Evolutionary conservation across 495 filamentous ascomycete genomes (phyloP).

Genomic region (Glutinoglossum americanum): DNA sequence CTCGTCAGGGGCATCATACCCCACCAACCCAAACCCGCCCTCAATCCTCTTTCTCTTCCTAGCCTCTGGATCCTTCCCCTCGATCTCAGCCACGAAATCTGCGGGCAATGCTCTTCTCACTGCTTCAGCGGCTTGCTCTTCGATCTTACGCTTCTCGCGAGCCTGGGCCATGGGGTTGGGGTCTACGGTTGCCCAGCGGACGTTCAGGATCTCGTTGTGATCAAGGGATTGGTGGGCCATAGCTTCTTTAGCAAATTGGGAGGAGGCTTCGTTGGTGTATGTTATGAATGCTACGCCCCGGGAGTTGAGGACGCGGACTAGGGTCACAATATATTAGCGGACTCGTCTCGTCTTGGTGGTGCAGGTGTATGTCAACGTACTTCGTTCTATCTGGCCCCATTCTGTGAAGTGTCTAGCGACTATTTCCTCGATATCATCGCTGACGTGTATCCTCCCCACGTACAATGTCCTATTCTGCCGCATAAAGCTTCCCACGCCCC

Average conservation of each 20-base stretch:
- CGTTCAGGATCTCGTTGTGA: conserved; percentile 80
- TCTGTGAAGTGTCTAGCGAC: conserved; percentile 82
- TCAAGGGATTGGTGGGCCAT: conserved; percentile 80
- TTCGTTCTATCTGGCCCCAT: conserved; percentile 80
- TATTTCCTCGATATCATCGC: conserved; percentile 96
- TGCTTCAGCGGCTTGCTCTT: conserved; percentile 96
- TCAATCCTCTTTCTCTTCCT: conserved; percentile 77
- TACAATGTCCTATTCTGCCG: conserved; percentile 86
- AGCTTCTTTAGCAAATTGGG: conserved; percentile 78
- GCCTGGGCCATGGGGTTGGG: conserved; percentile 92
- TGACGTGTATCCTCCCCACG: conserved; percentile 79
- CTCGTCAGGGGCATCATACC: conserved; percentile 88
- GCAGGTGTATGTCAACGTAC: conserved; percentile 12
- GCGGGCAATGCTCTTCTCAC: conserved; percentile 78
- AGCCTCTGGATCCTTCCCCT: conserved; percentile 72
- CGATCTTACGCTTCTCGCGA: conserved; percentile 68
- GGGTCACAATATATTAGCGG: neutral
- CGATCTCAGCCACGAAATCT: conserved; percentile 81
- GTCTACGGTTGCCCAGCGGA: conserved; percentile 90
- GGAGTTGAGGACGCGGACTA: conserved; percentile 64
- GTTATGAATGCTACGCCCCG: conserved; percentile 84
- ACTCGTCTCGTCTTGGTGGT: neutral
- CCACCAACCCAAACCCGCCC: conserved; percentile 67
- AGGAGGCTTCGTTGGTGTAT: conserved; percentile 65
- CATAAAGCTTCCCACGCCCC: conserved; percentile 77